Percentiles rank a stretch among this genome's conserved stretches.
Conservation (phyloP, 2,329 filamentous ascomycete species). For the Grosmannia penicillata region DNA sequence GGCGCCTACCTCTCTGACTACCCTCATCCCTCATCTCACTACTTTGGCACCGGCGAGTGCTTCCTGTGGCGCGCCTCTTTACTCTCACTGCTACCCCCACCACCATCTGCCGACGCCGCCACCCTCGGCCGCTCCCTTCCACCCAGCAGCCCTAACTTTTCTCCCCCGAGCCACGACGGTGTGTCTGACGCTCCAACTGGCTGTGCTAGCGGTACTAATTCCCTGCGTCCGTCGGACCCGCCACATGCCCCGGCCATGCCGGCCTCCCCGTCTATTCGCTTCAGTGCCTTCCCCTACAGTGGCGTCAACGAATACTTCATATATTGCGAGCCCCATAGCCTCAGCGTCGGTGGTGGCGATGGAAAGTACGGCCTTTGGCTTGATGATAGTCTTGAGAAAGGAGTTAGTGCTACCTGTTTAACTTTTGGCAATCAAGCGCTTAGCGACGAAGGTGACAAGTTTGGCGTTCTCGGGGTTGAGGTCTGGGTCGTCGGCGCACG, state of each 20-base stretch:
- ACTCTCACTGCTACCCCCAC: constrained; percentile 52
- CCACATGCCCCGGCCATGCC: constrained; percentile 21
- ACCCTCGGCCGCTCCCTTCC: background rate
- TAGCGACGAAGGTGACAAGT: constrained; percentile 85
- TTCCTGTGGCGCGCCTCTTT: constrained; percentile 74
- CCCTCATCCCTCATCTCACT: constrained; percentile 66
- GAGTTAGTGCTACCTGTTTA: constrained; percentile 68
- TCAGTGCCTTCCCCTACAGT: constrained; percentile 94
- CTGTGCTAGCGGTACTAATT: too few species aligned
- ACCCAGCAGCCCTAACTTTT: too few species aligned
- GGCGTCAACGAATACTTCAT: constrained; percentile 96
- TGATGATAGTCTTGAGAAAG: constrained; percentile 69
- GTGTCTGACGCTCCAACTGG: too few species aligned
- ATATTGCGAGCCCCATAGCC: constrained; percentile 71
- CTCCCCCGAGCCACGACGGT: too few species aligned
- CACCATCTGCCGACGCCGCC: constrained; percentile 43
- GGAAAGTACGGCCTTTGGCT: constrained; percentile 91
- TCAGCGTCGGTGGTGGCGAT: constrained; percentile 78
- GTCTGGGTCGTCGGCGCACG: too few species aligned
- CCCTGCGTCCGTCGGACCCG: background rate
- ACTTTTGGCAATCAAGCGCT: constrained; percentile 93
- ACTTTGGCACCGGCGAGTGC: constrained; percentile 93
- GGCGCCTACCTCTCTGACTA: constrained; percentile 88
- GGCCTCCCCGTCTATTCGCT: constrained; percentile 65
- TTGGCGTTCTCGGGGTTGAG: constrained; percentile 81